phyloP scores from a whole-genome alignment of 2,329 filamentous ascomycete species.

The Amesomyces nigricolor region DNA sequence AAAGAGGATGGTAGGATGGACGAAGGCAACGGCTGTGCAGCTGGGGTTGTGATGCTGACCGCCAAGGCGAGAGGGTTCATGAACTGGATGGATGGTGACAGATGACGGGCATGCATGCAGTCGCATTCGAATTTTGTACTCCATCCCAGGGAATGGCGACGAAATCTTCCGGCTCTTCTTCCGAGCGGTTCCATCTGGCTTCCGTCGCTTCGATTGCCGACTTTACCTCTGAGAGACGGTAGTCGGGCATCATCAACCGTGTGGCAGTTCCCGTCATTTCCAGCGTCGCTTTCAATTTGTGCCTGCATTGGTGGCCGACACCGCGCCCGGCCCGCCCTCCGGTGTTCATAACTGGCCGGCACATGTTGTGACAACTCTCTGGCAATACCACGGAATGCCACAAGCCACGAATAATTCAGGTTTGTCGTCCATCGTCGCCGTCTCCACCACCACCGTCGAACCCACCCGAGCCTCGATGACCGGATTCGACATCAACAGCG shows the following conservation, averaged over 20 bases:
- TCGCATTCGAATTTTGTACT: neutral
- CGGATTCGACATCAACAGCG: too few relatives aligned
- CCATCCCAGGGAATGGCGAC: neutral
- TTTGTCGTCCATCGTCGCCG: neutral
- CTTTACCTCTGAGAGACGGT: too few relatives aligned
- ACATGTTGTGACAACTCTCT: neutral
- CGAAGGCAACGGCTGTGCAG: too few relatives aligned
- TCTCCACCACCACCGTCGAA: neutral
- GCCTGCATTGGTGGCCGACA: slow-evolving; percentile 14
- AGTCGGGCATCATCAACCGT: neutral
- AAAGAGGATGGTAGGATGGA: too few relatives aligned
- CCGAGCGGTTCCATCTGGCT: neutral
- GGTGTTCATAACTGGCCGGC: neutral
- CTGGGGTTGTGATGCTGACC: too few relatives aligned
- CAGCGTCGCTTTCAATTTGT: slow-evolving; percentile 9
- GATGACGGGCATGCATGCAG: too few relatives aligned
- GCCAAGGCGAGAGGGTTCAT: too few relatives aligned
- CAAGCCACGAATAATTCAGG: too few relatives aligned
- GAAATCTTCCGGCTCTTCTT: slow-evolving; percentile 10
- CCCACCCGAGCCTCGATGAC: too few relatives aligned
- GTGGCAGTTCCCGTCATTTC: neutral
- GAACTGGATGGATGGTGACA: too few relatives aligned
- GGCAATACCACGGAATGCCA: neutral
- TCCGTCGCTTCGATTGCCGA: too few relatives aligned
- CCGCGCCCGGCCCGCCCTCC: slow-evolving; percentile 11